Percentiles rank a stretch among this genome's conserved stretches.
These are phyloP conservation scores for Leishmania braziliensis DNA, from an alignment of 208 protist genomes.

Conservation along the genomic window DNA sequence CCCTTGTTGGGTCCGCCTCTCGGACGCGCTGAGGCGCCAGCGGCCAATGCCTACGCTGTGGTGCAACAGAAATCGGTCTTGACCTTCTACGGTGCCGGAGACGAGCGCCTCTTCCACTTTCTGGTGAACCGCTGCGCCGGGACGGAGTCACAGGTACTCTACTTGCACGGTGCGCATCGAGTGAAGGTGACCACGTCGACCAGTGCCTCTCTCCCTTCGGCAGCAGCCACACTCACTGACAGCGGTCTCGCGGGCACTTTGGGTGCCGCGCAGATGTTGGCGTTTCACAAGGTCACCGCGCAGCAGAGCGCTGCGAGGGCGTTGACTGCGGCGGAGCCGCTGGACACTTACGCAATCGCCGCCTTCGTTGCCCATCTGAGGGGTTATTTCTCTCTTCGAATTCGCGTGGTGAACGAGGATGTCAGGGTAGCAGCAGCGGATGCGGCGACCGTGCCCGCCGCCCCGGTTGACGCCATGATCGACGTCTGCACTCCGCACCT, in stretches of 20 bases:
- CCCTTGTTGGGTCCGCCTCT: background rate
- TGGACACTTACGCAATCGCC: background rate
- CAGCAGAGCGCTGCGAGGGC: conserved; percentile 16
- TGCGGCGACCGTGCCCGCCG: background rate
- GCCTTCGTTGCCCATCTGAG: conserved; percentile 10
- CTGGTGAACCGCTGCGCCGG: conserved; percentile 25
- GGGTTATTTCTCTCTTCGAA: conserved; percentile 25
- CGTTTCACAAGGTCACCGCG: conserved; percentile 15
- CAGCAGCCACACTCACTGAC: background rate
- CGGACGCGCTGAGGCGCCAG: conserved; percentile 1
- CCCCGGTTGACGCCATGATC: conserved; percentile 4
- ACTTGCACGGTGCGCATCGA: conserved; percentile 28
- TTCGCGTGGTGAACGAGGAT: background rate
- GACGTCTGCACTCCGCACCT: conserved; percentile 42
- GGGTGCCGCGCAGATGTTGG: conserved; percentile 12
- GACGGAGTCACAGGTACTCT: conserved; percentile 28
- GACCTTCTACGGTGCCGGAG: conserved; percentile 26
- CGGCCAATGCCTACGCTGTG: conserved; percentile 21
- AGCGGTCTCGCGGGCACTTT: background rate
- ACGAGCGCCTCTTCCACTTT: conserved; percentile 34
- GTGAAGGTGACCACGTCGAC: conserved; percentile 22
- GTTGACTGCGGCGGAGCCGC: background rate
- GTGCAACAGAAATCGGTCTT: conserved; percentile 26
- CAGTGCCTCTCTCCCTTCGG: background rate
- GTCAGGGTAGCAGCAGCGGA: background rate